Conservation (phyloP, 805 yeast species). For the Saturnispora zaruensis region DNA sequence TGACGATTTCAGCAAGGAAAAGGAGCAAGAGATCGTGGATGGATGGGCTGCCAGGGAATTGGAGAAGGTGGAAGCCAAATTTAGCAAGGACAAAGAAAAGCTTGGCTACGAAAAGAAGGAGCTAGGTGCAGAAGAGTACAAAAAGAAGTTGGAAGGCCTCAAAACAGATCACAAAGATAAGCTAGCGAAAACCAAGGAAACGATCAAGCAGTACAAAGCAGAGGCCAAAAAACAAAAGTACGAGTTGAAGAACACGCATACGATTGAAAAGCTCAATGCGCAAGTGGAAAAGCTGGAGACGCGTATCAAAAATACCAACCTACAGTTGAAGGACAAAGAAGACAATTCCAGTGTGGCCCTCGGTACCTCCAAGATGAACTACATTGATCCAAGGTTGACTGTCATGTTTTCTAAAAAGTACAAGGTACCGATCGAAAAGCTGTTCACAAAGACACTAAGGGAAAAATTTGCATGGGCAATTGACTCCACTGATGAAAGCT, state of each 20-base stretch:
- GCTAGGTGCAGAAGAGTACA: slow-evolving; percentile 46
- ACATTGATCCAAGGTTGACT: slow-evolving; percentile 88
- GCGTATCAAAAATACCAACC: slow-evolving; percentile 56
- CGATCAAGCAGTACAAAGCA: slow-evolving; percentile 39
- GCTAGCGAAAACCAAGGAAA: slow-evolving; percentile 45
- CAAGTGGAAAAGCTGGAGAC: slow-evolving; percentile 68
- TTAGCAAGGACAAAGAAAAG: slow-evolving; percentile 72
- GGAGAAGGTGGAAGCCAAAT: slow-evolving; percentile 57
- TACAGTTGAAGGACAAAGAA: slow-evolving; percentile 84
- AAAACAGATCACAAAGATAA: slow-evolving; percentile 48
- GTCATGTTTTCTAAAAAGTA: slow-evolving; percentile 82
- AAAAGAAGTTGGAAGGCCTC: slow-evolving; percentile 39
- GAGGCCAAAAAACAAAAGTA: slow-evolving; percentile 56
- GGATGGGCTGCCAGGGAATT: slow-evolving; percentile 55
- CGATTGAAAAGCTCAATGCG: slow-evolving; percentile 59
- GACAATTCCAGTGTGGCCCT: slow-evolving; percentile 90
- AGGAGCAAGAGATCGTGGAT: slow-evolving; percentile 49
- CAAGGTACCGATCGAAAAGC: slow-evolving; percentile 83
- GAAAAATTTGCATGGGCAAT: slow-evolving; percentile 96
- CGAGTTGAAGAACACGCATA: slow-evolving; percentile 42
- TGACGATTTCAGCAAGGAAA: slow-evolving; percentile 57
- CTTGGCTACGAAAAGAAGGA: slow-evolving; percentile 47
- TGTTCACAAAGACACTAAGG: slow-evolving; percentile 82
- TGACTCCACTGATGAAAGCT: slow-evolving; percentile 77
- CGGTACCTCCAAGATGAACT: slow-evolving; percentile 89